Conservation (phyloP, 2,329 filamentous ascomycete genomes). For the Exserohilum turcica region DNA sequence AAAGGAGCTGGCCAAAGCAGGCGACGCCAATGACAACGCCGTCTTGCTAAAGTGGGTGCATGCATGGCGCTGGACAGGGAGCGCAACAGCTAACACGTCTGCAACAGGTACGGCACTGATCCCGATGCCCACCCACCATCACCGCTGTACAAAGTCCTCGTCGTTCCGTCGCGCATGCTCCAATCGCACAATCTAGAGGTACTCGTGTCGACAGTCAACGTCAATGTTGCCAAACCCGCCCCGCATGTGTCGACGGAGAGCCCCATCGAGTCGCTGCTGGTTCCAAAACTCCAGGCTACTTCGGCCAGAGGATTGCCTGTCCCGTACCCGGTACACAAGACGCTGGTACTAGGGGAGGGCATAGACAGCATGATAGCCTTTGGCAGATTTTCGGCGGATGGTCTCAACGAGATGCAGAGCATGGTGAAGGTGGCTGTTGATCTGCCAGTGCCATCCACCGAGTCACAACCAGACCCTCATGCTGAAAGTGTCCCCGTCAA, state of each 20-base stretch:
- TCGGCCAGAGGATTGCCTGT: constrained; percentile 69
- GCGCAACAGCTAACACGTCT: constrained; percentile 18
- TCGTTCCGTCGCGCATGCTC: constrained; percentile 66
- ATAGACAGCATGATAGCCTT: constrained; percentile 68
- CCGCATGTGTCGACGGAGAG: constrained; percentile 41
- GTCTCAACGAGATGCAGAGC: constrained; percentile 49
- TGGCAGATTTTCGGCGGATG: constrained; percentile 47
- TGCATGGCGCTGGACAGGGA: not conserved
- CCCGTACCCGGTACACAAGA: constrained; percentile 82
- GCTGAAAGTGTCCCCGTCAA: constrained; percentile 60
- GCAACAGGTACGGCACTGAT: constrained; percentile 60
- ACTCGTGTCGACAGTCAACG: constrained; percentile 58
- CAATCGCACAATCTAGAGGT: constrained; percentile 69
- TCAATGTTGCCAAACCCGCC: constrained; percentile 47
- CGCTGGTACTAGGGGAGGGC: constrained; percentile 74
- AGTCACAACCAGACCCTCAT: constrained; percentile 26
- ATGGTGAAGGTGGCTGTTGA: constrained; percentile 64
- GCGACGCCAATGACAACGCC: constrained; percentile 42
- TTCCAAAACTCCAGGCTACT: constrained; percentile 71
- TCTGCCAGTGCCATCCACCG: constrained; percentile 53
- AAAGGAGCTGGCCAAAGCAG: constrained; percentile 43
- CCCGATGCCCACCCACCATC: constrained; percentile 53
- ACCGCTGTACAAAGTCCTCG: constrained; percentile 64
- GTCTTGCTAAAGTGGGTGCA: constrained; percentile 49
- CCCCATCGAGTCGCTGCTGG: constrained; percentile 70